Evolutionary conservation across 23 red algal genomes (phyloP).

Genomic region (Gracilaria domingensis): DNA sequence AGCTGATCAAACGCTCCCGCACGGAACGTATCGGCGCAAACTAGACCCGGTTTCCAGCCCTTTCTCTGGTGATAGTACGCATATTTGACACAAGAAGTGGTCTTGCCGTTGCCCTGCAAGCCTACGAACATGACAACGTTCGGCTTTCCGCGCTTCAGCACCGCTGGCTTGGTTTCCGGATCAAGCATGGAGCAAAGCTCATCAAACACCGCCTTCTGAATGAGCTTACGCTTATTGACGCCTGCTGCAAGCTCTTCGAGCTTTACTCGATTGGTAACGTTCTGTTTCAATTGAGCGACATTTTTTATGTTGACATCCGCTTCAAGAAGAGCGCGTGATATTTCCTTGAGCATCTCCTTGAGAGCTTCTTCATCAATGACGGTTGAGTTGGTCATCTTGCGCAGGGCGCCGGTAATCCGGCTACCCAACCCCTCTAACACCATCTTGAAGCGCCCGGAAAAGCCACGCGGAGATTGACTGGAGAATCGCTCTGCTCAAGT

Average conservation of each 20-base stretch:
- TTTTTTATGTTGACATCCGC: conserved; percentile 96
- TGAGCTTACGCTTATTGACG: conserved; percentile 93
- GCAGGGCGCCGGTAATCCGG: conserved; percentile 92
- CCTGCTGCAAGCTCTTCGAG: conserved; percentile 91
- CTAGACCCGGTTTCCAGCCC: conserved; percentile 90
- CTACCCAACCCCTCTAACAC: conserved; percentile 90
- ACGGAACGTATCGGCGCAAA: conserved; percentile 99
- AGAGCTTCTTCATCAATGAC: conserved; percentile 93
- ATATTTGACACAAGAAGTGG: conserved; percentile 95
- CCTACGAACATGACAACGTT: conserved; percentile 99
- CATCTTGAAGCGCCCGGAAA: conserved; percentile 53
- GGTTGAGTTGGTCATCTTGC: conserved; percentile 85
- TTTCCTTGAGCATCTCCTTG: conserved; percentile 92
- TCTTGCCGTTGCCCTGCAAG: conserved; percentile 99
- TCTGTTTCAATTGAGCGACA: conserved; percentile 78
- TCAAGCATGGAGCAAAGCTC: conserved; percentile 97
- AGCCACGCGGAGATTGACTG: not conserved
- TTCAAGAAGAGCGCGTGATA: conserved; percentile 89
- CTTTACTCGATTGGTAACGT: conserved; percentile 84
- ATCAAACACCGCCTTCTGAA: conserved; percentile 97
- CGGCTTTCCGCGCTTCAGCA: conserved; percentile 75
- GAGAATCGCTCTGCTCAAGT: not conserved
- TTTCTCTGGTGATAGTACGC: conserved; percentile 96
- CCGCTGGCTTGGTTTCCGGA: conserved; percentile 75
- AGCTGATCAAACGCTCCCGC: conserved; percentile 99